Evolutionary conservation across 768 basidiomycete genomes (phyloP), one percentile per base, ranked within the genome.

Genomic region (Boletus coccyginus): DNA sequence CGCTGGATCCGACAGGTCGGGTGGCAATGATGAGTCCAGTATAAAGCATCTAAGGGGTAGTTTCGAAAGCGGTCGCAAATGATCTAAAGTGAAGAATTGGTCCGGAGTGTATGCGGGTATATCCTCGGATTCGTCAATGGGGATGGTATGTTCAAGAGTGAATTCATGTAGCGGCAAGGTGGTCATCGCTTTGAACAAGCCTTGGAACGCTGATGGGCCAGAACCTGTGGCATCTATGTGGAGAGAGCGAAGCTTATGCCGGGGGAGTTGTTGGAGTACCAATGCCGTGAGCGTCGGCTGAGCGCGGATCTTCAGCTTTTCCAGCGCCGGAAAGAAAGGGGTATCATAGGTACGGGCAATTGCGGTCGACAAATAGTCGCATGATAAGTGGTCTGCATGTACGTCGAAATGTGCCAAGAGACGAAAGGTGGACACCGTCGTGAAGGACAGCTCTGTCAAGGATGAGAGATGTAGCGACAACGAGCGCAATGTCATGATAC

Each of bases 401-500:
- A 82, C 50, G 52, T 80, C 74, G 35, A 83, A 70, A 41, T 78
- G 68, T 21, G 52, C 54, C 53, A 82, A 73, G 32, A 43, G 40
- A 10, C 75, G 75, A 27, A 81, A 74, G 19, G 56, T 55, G 19
- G 73, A 70, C 40, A 81, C 62, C 4, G 74, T 69, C 50, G 70
- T 56, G 19, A 82, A 55, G 12, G 75, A 73, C 24, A 70, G 68
- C 16, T 56, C 66, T 21, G 71, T 70, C 50, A 81, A 62, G 13
- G 76, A 73, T 21, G 78, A 77, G 24, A 74, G 66, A 24, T 74
- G 73, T 35, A 81, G 70, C 14, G 74, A 75, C 29, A 81, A 65
- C 7, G 66, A 68, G 36, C 66, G 66, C 10, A 81, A 63, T 4
- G 66, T 62, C 12, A 62, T 57, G 64, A 79, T 65, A 9, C 58